Evolutionary conservation across 1,139 yeast species (phyloP), one percentile per base, ranked within the genome.

Genomic region (Kurtzmaniella quercitrusa): DNA sequence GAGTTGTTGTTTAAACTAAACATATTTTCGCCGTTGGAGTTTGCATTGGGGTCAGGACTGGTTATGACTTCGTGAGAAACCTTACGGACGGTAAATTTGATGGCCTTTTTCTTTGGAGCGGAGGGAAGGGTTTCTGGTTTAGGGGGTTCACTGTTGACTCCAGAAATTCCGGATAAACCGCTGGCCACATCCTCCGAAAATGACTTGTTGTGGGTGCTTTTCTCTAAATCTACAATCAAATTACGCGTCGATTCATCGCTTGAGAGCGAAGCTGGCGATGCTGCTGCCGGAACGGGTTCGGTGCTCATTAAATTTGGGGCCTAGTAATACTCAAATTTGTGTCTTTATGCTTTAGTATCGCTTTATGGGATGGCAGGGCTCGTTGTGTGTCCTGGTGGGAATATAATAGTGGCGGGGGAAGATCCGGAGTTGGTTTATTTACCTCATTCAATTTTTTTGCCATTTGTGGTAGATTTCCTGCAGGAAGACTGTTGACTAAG

Each of bases 71-170:
- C 75, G 43, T 63, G 67, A 5, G 71, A 65, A 3, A 70, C 74
- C 49, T 67, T 70, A 35, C 76, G 57, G 3, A 71, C 76, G 3
- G 73, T 70, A 49, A 71, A 71, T 45, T 61, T 67, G 42, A 71
- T 56, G 7, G 76, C 71, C 43, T 65, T 67, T 40, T 50, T 57
- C 21, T 42, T 39, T 14, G 46, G 43, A 38, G 43, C 14, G 33
- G 33, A 20, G 23, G 19, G 20, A 14, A 16, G 14, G 3, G 15
- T 15, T 12, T 30, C 41, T 17, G 19, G 36, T 17, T 18, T 22
- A 6, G 21, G 8, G 23, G 9, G 9, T 20, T 22, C 34, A 32
- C 16, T 20, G 12, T 21, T 33, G 12, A 19, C 17, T 28, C 19
- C n/a, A 15, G 33, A 12, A 7, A 42, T 28, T 12, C 41, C 33